Base-by-base conservation (phyloP, 73 alveolate genomes). In the Tetrahymena borealis region DNA sequence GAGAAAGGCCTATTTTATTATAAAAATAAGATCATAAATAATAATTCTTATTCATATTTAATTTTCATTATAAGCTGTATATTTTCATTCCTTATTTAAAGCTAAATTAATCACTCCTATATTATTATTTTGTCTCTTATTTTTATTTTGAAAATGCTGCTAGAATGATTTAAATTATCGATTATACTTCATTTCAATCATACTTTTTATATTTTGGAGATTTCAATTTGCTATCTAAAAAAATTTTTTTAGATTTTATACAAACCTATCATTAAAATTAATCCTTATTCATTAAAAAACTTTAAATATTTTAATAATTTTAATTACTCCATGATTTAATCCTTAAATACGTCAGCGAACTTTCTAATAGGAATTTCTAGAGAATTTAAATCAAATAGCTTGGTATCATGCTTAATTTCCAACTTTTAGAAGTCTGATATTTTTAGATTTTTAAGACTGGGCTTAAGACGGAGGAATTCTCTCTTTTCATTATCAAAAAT, bases 1-100 rank as follows among this genome's bases (percentile, higher is more conserved):
- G 98, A 98, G 96, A 98, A 98, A 5, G 99, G 99, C 28, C 85
- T 60, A n/a, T 60, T 60, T 1, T 60, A 18, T 9, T 24, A 24
- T 60, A 60, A 60, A 60, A 60, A 60, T 60, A 60, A 60, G 9
- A 60, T 15, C 18, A 24, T 60, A 60, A 60, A n/a, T n/a, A n/a
- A n/a, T n/a, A 10, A 60, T 60, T 60, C 28, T 60, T 60, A 60
- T 60, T 10, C 1, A 28, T 7, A 13, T 60, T 43, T 43, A 0
- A 43, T 43, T 40, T 3, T 32, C 79, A n/a, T 43, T 43, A 9
- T n/a, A 11, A 7, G 33, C 78, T 40, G 12, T 40, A 40, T 40
- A 40, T 40, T 40, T 41, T 41, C 3, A 41, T 41, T 3, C 16
- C 78, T 41, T 18, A 41, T 18, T 7, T 41, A 18, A 18, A 41